Percentiles rank a stretch among this genome's conserved stretches.
phyloP scores from a whole-genome alignment of 176 grass and related monocot genomes.

The Eleusine coracana region DNA sequence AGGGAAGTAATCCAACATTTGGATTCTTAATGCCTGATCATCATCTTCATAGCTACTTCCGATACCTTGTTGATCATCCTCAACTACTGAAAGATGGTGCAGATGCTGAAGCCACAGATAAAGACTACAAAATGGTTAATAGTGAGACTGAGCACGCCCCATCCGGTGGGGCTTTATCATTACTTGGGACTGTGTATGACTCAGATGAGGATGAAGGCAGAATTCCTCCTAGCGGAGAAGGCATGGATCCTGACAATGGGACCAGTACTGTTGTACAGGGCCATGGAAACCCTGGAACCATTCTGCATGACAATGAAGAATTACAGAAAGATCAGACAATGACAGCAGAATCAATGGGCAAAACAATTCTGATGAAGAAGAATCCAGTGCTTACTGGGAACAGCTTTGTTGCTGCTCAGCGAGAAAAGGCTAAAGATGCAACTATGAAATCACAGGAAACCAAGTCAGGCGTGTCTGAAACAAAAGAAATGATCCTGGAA shows the following conservation, averaged over 20 bases:
- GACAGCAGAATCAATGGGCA: slow-evolving; percentile 31
- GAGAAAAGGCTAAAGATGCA: slow-evolving; percentile 50
- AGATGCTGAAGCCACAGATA: slow-evolving; percentile 19
- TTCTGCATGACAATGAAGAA: slow-evolving; percentile 44
- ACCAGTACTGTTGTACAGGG: background rate
- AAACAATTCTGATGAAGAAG: slow-evolving; percentile 61
- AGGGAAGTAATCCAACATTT: slow-evolving; percentile 93
- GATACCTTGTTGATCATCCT: slow-evolving; percentile 76
- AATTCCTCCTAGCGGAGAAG: slow-evolving; percentile 19
- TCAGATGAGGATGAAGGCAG: slow-evolving; percentile 74
- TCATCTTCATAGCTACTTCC: slow-evolving; percentile 86
- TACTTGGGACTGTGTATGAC: slow-evolving; percentile 86
- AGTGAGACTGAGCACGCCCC: slow-evolving; percentile 17
- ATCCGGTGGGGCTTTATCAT: slow-evolving; percentile 69
- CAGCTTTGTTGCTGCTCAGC: slow-evolving; percentile 34
- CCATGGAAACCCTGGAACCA: slow-evolving; percentile 4
- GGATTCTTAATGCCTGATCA: slow-evolving; percentile 97
- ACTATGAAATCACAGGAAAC: slow-evolving; percentile 21
- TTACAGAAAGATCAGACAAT: slow-evolving; percentile 25
- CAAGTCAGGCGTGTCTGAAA: slow-evolving; percentile 49
- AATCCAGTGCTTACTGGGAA: slow-evolving; percentile 46
- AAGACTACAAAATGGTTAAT: slow-evolving; percentile 31
- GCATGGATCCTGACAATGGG: slow-evolving; percentile 23
- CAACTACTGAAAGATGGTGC: slow-evolving; percentile 59
- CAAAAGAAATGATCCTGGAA: slow-evolving; percentile 71